A percentile compares a stretch with the other conserved stretches of the same genome.
These are phyloP conservation scores for Friedmanniomyces endolithicus DNA, from an alignment of 495 filamentous ascomycete genomes.

Conservation along the genomic window DNA sequence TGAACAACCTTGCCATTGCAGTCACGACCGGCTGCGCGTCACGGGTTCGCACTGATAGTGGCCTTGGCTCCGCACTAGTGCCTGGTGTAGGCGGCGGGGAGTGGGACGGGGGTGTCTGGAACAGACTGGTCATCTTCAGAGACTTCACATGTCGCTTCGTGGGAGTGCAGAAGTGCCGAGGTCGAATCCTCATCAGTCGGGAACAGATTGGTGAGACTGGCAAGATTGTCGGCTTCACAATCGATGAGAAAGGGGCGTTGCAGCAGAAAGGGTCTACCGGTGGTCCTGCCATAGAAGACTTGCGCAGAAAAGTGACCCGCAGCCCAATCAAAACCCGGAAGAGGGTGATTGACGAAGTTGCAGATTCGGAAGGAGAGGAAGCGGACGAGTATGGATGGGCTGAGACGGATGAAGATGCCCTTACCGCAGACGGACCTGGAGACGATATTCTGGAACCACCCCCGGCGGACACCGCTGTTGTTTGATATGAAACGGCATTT, in stretches of 20 bases:
- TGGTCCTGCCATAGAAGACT: neutral
- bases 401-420: conserved; percentile 19
- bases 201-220: conserved; percentile 16
- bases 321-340: conserved; percentile 22
- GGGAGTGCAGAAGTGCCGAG: conserved; percentile 23
- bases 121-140: conserved; percentile 56
- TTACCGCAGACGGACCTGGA: neutral
- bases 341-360: conserved; percentile 19
- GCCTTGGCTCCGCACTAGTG: conserved; percentile 37
- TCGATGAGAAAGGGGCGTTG: conserved; percentile 22
- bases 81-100: conserved; percentile 52
- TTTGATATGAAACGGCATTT: too few species aligned
- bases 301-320: conserved; percentile 20
- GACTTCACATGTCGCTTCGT: conserved; percentile 39
- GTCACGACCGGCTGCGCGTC: conserved; percentile 61
- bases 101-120: conserved; percentile 60
- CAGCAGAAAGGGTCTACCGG: neutral
- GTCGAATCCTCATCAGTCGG: conserved; percentile 11
- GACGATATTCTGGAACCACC: neutral
- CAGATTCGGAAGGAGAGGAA: conserved; percentile 24
- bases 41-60: conserved; percentile 46
- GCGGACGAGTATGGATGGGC: conserved; percentile 25
- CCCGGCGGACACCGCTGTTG: too few species aligned
- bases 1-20: conserved; percentile 53
- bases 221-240: conserved; percentile 20